A percentile compares a stretch with the other conserved stretches of the same genome.
phyloP scores from a whole-genome alignment of 176 grass and related monocot genomes.

The Cenchrus purpureus region DNA sequence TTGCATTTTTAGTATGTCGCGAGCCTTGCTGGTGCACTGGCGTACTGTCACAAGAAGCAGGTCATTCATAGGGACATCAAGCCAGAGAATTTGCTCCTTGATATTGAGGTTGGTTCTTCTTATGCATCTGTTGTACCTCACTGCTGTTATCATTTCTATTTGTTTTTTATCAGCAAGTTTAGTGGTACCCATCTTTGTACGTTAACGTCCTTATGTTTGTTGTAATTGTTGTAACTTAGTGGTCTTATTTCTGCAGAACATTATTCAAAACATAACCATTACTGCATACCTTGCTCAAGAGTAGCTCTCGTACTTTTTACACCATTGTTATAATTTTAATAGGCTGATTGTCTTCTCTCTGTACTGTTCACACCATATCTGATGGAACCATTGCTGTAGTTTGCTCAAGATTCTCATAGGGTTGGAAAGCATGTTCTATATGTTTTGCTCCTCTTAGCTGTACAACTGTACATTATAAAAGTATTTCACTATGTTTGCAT shows the following conservation, averaged over 20 bases:
- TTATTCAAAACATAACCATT: not conserved
- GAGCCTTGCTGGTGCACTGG: constrained; percentile 75
- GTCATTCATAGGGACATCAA: constrained; percentile 98
- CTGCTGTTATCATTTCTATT: not conserved
- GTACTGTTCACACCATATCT: not conserved
- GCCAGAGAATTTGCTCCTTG: constrained; percentile 91
- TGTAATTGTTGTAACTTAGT: not conserved
- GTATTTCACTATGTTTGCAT: not conserved
- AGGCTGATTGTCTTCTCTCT: not conserved
- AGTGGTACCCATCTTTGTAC: too few species aligned
- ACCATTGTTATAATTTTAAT: not conserved
- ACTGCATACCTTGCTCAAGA: too few species aligned
- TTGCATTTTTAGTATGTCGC: constrained; percentile 65
- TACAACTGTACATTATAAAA: not conserved
- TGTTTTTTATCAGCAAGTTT: not conserved
- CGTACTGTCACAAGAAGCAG: constrained; percentile 95
- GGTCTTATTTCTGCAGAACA: not conserved
- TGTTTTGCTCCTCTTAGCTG: not conserved
- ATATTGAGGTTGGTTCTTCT: constrained; percentile 65
- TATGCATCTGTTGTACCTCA: not conserved
- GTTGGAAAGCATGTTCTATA: not conserved
- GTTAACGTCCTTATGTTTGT: too few species aligned
- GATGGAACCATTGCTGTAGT: not conserved
- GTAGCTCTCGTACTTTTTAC: not conserved
- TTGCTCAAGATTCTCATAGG: not conserved